Base-by-base conservation (phyloP, 2,329 filamentous ascomycete genomes). In the Epicoccum sorghinum region DNA sequence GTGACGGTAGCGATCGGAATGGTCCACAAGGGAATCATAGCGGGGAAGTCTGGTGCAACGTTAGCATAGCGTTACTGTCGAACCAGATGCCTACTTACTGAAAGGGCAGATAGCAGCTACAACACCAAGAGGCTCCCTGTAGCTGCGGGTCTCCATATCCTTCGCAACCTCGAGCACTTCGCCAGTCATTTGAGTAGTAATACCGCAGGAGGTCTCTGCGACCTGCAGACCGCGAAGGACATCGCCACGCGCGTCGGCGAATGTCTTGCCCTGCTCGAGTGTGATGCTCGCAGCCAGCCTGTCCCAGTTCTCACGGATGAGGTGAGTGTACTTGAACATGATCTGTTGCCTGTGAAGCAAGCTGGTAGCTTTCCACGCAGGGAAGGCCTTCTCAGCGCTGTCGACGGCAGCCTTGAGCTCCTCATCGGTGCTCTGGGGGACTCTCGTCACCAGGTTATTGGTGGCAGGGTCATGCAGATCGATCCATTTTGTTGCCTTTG, bases 11-110 rank as follows among this genome's bases (percentile, higher is more conserved):
- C 90, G 65, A 95, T 89, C 35, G 90, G 91, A 58, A 96, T 92
- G 57, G 85, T 91, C 90, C 90, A 96, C n/a, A 96, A 82, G 3
- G 90, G 91, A 74, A 96, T 95, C 90, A 96, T 96, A 66, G 90
- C 90, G 38, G 90, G 90, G 78, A 95, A 95, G 81, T 95, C 88
- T 90, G 57, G 47, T 40, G 50, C 27, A 30, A 27, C 47, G 65
- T 73, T 63, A 74, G 70, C 51, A 47, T 18, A 22, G 30, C 14
- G 14, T 30, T n/a, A 10, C 36, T 52, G 13, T n/a, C 18, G 12
- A 30, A 23, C 14, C 25, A 30, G 23, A 29, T 12, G 12, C 38
- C 18, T 23, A 77, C 87, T 75, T 74, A 91, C 88, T 95, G 73
- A 95, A 95, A 2, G 90, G 90, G 81, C 90, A 95, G 65, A 95